A percentile compares a stretch with the other conserved stretches of the same genome.
phyloP scores from a whole-genome alignment of 371 early-diverging fungal genomes.

The Lichtheimia ornata region DNA sequence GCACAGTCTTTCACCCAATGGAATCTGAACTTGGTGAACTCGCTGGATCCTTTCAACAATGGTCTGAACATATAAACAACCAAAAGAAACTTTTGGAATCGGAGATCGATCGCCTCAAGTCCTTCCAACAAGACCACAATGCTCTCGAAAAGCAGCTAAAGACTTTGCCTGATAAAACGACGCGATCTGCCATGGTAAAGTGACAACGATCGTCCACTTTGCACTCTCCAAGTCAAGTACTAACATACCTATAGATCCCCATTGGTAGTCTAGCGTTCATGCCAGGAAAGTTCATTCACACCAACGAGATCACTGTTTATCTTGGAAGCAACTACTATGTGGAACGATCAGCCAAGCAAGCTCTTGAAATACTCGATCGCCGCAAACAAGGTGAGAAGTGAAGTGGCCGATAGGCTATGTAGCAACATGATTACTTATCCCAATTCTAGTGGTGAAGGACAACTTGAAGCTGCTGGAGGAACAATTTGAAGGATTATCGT shows the following conservation, averaged over 20 bases:
- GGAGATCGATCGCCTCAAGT: conserved; percentile 16
- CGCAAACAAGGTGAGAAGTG: conserved; percentile 63
- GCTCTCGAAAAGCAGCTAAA: conserved; percentile 18
- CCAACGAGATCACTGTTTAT: conserved; percentile 84
- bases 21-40: background rate
- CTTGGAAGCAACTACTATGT: conserved; percentile 93
- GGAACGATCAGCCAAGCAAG: conserved; percentile 80
- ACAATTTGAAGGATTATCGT: conserved; percentile 48
- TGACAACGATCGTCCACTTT: background rate
- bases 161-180: conserved; percentile 21
- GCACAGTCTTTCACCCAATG: no score
- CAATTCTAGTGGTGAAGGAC: conserved; percentile 60
- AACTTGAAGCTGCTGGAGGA: conserved; percentile 58
- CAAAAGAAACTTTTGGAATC: conserved; percentile 7
- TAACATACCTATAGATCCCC: conserved; percentile 34
- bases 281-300: conserved; percentile 85
- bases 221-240: background rate
- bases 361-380: conserved; percentile 70
- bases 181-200: conserved; percentile 24
- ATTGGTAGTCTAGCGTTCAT: conserved; percentile 86
- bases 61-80: conserved; percentile 13
- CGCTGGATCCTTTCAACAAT: conserved; percentile 12
- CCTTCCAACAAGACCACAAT: conserved; percentile 20
- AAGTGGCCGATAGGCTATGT: background rate
- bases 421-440: background rate